Base-by-base conservation (phyloP, 2,329 filamentous ascomycete genomes). In the Colletotrichum gigasporum region DNA sequence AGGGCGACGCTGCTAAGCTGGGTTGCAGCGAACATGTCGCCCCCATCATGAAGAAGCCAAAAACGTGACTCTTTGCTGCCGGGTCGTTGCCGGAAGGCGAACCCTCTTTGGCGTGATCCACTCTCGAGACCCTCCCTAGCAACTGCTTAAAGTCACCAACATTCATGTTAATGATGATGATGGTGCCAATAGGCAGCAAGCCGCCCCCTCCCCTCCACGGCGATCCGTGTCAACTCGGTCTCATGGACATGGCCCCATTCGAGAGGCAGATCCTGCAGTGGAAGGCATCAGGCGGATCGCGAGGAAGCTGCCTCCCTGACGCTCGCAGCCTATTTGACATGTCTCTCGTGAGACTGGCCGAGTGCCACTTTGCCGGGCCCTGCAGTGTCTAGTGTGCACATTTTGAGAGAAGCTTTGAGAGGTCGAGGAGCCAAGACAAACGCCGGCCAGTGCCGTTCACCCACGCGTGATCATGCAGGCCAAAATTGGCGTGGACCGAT, bases 391-490 rank as follows among this genome's bases (percentile, higher is more conserved):
- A 16, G 8, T n/a, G 39, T 12, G 18, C 16, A 20, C n/a, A 6
- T 18, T 14, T 45, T 28, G 20, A 11, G 41, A 41, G 22, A 30
- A 3, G 24, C n/a, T 12, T 28, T 14, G 18, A 44, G 41, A 28
- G 22, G 22, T 41, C 37, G 26, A 34, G 8, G 10, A 12, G 26
- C 34, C 24, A 26, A 35, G 26, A 34, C 28, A 18, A 10, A 16
- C 26, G 8, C 8, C 24, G n/a, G 16, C 44, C 44, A 35, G 35
- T 51, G 44, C 53, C 14, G 24, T 37, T 44, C 34, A 5, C 20
- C 34, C 41, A 50, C 57, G 41, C 62, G 62, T 48, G 28, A 62
- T 42, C 48, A 20, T 50, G 34, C 50, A 48, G 22, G 1, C 39
- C 6, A 47, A 4, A 45, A 18, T 47, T 18, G 24, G 41, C 26